These are phyloP conservation scores for Suhomyces bribrorum DNA, from an alignment of 1,139 yeast species.

Conservation along the genomic window DNA sequence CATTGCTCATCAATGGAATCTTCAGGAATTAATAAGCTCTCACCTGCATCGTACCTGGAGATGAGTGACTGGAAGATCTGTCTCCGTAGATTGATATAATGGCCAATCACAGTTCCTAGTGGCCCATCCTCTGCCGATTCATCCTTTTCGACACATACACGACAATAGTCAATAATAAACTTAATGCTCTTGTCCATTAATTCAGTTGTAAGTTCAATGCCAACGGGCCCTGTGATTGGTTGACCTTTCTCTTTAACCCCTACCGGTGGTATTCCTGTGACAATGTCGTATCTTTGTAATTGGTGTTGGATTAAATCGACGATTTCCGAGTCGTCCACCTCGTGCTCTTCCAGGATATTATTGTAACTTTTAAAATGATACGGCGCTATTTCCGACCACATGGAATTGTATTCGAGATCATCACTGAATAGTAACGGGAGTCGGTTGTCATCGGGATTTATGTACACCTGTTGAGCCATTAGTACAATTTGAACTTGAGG, in stretches of 20 bases:
- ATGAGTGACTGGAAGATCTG: conserved; percentile 2
- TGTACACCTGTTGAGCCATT: conserved; percentile 5
- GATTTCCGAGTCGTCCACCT: conserved; percentile 15
- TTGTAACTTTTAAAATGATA: conserved; percentile 9
- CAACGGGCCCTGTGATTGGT: conserved; percentile 9
- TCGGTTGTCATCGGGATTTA: conserved; percentile 15
- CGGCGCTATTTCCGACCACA: conserved; percentile 17
- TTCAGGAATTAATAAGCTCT: conserved; percentile 5
- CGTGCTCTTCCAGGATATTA: conserved; percentile 15
- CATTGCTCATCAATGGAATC: conserved; percentile 3
- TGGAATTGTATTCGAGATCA: conserved; percentile 18
- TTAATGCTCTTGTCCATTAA: conserved; percentile 4
- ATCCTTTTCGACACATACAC: background rate
- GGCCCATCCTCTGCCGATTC: conserved; percentile 1
- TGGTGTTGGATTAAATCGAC: conserved; percentile 16
- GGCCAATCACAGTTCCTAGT: conserved; percentile 2
- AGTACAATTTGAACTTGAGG: conserved; percentile 17
- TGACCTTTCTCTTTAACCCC: conserved; percentile 19
- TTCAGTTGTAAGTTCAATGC: conserved; percentile 1
- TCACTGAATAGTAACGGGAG: conserved; percentile 20
- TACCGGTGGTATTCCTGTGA: conserved; percentile 18
- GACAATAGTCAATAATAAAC: conserved; percentile 7
- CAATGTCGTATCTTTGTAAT: conserved; percentile 16
- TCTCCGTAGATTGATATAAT: background rate
- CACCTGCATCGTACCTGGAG: conserved; percentile 1